Evolutionary conservation across 176 grass and related monocot species (phyloP).

Genomic region (Chloris gayana): DNA sequence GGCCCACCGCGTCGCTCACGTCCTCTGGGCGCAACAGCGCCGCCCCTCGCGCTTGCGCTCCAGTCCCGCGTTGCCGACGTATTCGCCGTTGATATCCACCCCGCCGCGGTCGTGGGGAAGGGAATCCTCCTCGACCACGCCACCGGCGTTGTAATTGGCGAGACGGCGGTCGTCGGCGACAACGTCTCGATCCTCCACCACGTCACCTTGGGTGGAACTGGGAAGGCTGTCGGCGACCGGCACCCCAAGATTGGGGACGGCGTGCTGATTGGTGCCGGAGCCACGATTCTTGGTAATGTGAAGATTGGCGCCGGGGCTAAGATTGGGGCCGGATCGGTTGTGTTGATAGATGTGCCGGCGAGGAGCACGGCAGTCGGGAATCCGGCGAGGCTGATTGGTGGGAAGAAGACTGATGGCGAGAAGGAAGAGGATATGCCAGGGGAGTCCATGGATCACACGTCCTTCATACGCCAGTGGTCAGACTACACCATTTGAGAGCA

Average conservation of each 20-base stretch:
- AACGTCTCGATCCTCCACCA: slow-evolving; percentile 98
- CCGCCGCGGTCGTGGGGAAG: slow-evolving; percentile 78
- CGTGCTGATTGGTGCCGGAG: slow-evolving; percentile 86
- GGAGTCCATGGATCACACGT: slow-evolving; percentile 98
- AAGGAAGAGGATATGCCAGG: slow-evolving; percentile 71
- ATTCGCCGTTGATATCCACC: slow-evolving; percentile 95
- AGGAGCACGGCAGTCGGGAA: slow-evolving; percentile 86
- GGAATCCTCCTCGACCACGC: slow-evolving; percentile 95
- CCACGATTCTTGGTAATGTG: slow-evolving; percentile 88
- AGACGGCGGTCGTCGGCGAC: slow-evolving; percentile 89
- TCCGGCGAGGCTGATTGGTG: slow-evolving; percentile 75
- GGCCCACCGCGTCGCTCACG: slow-evolving; percentile 80
- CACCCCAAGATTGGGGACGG: slow-evolving; percentile 92
- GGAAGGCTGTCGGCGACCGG: slow-evolving; percentile 83
- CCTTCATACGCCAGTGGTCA: slow-evolving; percentile 86
- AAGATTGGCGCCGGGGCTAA: slow-evolving; percentile 87
- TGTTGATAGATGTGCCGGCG: slow-evolving; percentile 85
- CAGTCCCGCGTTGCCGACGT: slow-evolving; percentile 90
- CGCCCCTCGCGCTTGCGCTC: slow-evolving; percentile 74
- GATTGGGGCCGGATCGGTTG: slow-evolving; percentile 86
- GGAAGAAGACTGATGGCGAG: slow-evolving; percentile 35
- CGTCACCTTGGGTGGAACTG: slow-evolving; percentile 86
- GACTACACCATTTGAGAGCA: slow-evolving; percentile 74
- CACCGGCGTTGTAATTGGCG: slow-evolving; percentile 90
- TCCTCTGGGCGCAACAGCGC: slow-evolving; percentile 77